Percentiles rank a stretch among this genome's conserved stretches.
phyloP scores from a whole-genome alignment of 139 green algal species.

The Volvox reticuliferus region DNA sequence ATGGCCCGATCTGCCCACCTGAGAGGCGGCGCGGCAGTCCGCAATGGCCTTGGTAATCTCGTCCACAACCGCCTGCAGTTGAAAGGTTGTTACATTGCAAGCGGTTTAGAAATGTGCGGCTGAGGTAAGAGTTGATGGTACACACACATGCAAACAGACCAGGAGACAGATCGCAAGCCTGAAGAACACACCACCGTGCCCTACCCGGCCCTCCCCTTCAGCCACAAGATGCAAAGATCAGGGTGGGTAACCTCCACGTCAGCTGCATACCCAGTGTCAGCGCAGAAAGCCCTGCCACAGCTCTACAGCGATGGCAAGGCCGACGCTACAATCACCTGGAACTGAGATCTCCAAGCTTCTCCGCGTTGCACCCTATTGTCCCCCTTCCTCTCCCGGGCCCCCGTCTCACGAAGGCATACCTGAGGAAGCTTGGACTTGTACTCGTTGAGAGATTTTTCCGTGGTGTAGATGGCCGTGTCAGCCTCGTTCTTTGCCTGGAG shows the following conservation, averaged over 20 bases:
- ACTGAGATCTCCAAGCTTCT: background rate
- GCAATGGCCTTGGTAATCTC: conserved; percentile 88
- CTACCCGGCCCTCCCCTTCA: background rate
- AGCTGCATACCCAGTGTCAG: no score
- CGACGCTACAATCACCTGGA: no score
- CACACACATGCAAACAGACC: no score
- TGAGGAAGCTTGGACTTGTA: conserved; percentile 89
- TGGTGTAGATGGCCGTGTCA: conserved; percentile 91
- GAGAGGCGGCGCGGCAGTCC: conserved; percentile 73
- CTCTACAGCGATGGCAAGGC: no score
- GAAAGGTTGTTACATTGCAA: no score
- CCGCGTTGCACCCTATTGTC: background rate
- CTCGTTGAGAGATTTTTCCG: conserved; percentile 93
- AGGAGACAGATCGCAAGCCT: no score
- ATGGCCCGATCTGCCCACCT: conserved; percentile 28
- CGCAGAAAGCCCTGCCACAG: no score
- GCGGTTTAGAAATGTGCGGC: background rate
- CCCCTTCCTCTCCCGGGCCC: background rate
- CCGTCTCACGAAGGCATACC: background rate
- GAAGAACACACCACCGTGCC: background rate
- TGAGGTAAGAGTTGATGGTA: no score
- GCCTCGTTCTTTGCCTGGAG: conserved; percentile 87
- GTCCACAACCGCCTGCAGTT: conserved; percentile 84
- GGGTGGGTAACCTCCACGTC: no score
- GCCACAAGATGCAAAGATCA: no score